Evolutionary conservation across 306 rosid species (phyloP).

Genomic region (Cicer chorassanicum): DNA sequence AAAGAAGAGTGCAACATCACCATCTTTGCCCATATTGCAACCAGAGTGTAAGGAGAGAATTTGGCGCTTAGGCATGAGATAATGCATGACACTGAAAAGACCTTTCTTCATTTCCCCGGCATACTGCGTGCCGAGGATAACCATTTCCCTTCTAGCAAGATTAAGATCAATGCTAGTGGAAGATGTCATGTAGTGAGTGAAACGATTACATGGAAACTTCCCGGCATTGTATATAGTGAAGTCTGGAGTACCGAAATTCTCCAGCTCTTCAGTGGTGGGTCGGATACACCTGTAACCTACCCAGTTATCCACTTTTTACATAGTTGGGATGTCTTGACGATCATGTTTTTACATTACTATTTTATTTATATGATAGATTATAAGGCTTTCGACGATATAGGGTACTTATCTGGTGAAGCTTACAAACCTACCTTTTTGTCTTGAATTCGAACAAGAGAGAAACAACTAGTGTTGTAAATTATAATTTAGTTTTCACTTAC

Average conservation of each 20-base stretch:
- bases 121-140: slow-evolving; percentile 92
- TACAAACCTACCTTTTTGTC: slow-evolving; percentile 44
- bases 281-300: slow-evolving; percentile 94
- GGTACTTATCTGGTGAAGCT: slow-evolving; percentile 51
- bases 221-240: slow-evolving; percentile 97
- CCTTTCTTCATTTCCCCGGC: slow-evolving; percentile 99
- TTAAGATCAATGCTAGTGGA: slow-evolving; percentile 89
- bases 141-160: slow-evolving; percentile 92
- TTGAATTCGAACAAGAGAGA: slow-evolving; percentile 42
- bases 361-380: neutral
- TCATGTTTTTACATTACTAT: neutral
- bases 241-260: slow-evolving; percentile 90
- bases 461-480: slow-evolving; percentile 41
- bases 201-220: slow-evolving; percentile 93
- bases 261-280: slow-evolving; percentile 86
- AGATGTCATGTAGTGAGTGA: slow-evolving; percentile 93
- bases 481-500: slow-evolving; percentile 61
- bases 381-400: slow-evolving; percentile 48
- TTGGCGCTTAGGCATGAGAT: slow-evolving; percentile 84
- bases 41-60: slow-evolving; percentile 93
- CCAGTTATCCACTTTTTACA: slow-evolving; percentile 63
- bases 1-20: slow-evolving; percentile 96
- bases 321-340: neutral
- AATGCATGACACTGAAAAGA: slow-evolving; percentile 89
- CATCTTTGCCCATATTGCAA: slow-evolving; percentile 82